These are phyloP conservation scores for Fistulinella staudtii DNA, from an alignment of 1,284 basidiomycete species.

Conservation along the genomic window DNA sequence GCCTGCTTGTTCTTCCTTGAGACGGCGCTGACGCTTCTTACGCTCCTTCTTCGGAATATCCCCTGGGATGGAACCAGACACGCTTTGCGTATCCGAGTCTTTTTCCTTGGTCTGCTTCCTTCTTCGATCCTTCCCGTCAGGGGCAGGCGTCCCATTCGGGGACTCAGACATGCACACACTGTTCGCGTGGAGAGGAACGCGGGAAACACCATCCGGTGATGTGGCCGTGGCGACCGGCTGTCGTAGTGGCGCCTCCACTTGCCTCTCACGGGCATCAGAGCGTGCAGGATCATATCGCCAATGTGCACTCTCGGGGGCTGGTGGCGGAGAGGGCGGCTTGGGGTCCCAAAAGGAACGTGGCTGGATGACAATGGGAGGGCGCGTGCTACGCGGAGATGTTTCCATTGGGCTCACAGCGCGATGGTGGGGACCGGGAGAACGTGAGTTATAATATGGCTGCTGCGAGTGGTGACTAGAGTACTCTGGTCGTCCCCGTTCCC, in stretches of 20 bases:
- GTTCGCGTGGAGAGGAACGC: conserved; percentile 27
- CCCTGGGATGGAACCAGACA: conserved; percentile 24
- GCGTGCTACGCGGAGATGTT: conserved; percentile 52
- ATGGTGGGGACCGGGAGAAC: conserved; percentile 31
- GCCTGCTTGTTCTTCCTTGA: conserved; percentile 36
- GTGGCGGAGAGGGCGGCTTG: conserved; percentile 30
- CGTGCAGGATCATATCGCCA: conserved; percentile 35
- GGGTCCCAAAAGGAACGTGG: conserved; percentile 30
- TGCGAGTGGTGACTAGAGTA: conserved; percentile 40
- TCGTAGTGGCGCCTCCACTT: conserved; percentile 23
- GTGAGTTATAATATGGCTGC: conserved; percentile 27
- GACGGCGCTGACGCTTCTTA: conserved; percentile 35
- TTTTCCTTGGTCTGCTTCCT: conserved; percentile 36
- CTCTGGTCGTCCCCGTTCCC: conserved; percentile 51
- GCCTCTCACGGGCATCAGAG: conserved; percentile 31
- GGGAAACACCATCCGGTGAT: conserved; percentile 34
- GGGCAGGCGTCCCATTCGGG: conserved; percentile 35
- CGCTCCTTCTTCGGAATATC: conserved; percentile 41
- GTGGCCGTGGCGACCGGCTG: conserved; percentile 22
- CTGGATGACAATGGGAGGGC: conserved; percentile 26
- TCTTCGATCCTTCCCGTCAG: conserved; percentile 30
- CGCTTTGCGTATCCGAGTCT: conserved; percentile 39
- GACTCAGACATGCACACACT: conserved; percentile 38
- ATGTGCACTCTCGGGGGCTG: conserved; percentile 22
- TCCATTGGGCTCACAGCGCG: conserved; percentile 40